These are phyloP conservation scores for Scleroderma bovista DNA, from an alignment of 768 basidiomycete genomes.

Conservation along the genomic window DNA sequence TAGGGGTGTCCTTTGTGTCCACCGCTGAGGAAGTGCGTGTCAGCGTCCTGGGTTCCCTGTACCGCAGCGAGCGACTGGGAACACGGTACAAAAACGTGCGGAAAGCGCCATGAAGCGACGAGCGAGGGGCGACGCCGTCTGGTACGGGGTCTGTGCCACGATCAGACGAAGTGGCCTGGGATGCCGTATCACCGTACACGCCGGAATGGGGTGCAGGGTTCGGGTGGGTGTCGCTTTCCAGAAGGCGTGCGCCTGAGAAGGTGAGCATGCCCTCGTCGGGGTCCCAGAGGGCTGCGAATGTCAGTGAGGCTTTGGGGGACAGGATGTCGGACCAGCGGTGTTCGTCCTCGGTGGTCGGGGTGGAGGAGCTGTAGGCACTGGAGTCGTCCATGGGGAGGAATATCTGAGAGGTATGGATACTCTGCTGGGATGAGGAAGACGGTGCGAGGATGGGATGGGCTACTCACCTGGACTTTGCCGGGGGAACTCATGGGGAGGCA, in stretches of 20 bases:
- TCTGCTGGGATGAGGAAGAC: background rate
- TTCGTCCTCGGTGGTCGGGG: slow-evolving; percentile 5
- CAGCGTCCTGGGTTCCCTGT: slow-evolving; percentile 10
- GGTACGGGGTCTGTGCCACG: slow-evolving; percentile 9
- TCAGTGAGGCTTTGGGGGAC: slow-evolving; percentile 50
- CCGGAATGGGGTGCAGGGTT: slow-evolving; percentile 6
- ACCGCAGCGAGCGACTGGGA: slow-evolving; percentile 14
- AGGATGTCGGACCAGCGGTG: slow-evolving; percentile 53
- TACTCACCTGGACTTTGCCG: background rate
- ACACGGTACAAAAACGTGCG: slow-evolving; percentile 21
- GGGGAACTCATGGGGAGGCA: background rate
- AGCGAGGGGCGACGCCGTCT: slow-evolving; percentile 20
- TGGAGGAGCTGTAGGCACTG: slow-evolving; percentile 6
- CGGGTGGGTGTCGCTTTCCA: slow-evolving; percentile 25
- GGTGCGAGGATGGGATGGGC: no score
- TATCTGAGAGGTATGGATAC: slow-evolving; percentile 8
- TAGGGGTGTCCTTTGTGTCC: slow-evolving; percentile 27
- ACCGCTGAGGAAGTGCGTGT: slow-evolving; percentile 26
- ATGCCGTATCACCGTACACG: slow-evolving; percentile 10
- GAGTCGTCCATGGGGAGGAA: slow-evolving; percentile 19
- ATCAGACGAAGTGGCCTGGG: slow-evolving; percentile 11
- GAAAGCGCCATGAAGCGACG: slow-evolving; percentile 25
- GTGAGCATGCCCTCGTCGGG: slow-evolving; percentile 51
- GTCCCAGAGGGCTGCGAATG: slow-evolving; percentile 58
- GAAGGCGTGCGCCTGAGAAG: slow-evolving; percentile 48